These are phyloP conservation scores for Cenchrus americanus DNA, from an alignment of 176 grass and related monocot genomes.

Conservation along the genomic window DNA sequence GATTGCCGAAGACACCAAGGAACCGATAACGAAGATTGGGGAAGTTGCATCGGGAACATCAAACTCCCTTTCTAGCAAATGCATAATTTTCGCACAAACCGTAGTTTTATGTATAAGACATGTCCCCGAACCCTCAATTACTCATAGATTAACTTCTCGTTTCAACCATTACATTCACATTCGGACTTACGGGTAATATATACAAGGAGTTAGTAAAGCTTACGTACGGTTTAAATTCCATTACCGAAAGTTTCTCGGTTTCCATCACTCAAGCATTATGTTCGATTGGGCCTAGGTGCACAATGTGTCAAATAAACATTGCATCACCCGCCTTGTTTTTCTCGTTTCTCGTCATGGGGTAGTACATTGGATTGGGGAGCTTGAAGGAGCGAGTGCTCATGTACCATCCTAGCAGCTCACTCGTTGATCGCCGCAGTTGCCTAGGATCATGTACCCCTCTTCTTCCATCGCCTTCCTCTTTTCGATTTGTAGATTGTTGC, in stretches of 20 bases:
- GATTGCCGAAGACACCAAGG: too few relatives aligned
- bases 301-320: constrained; percentile 37
- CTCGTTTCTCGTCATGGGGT: constrained; percentile 37
- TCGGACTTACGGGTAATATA: constrained; percentile 11
- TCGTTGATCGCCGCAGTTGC: constrained; percentile 90
- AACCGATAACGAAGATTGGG: too few relatives aligned
- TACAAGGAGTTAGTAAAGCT: constrained; percentile 8
- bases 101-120: neutral
- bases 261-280: constrained; percentile 23
- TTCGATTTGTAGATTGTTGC: constrained; percentile 67
- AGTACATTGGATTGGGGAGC: constrained; percentile 89
- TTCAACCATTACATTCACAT: neutral
- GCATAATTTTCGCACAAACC: neutral
- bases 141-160: neutral
- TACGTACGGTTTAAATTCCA: constrained; percentile 34
- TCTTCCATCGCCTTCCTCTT: constrained; percentile 68
- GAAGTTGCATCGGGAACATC: too few relatives aligned
- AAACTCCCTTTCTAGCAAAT: too few relatives aligned
- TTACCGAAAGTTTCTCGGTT: constrained; percentile 14
- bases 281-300: neutral
- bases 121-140: too few relatives aligned
- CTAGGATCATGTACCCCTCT: constrained; percentile 72
- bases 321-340: neutral
- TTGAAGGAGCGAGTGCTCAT: constrained; percentile 77
- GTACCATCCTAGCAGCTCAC: constrained; percentile 68